Evolutionary conservation across 192 early-diverging fungal species (phyloP).

Genomic region (Podila epigama): DNA sequence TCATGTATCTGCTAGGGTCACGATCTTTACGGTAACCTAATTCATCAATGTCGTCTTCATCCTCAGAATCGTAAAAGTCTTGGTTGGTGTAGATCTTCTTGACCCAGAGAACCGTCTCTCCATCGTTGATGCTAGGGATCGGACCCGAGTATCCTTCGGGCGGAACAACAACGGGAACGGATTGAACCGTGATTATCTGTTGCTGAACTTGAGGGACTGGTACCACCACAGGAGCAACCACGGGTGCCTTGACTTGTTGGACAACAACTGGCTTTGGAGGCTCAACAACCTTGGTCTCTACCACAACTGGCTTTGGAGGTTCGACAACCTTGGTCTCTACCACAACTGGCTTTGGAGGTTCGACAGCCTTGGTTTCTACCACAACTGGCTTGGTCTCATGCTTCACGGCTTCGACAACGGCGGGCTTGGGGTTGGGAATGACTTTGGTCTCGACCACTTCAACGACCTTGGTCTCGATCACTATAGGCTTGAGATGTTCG

Average conservation of each 20-base stretch:
- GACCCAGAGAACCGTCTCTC: constrained; percentile 20
- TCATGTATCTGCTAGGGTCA: background rate
- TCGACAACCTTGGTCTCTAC: background rate
- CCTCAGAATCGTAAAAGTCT: constrained; percentile 18
- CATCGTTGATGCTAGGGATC: background rate
- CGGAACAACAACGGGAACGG: background rate
- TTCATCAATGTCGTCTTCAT: constrained; percentile 5
- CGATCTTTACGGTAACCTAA: background rate
- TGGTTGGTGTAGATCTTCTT: constrained; percentile 25
- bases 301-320: background rate
- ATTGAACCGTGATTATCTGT: background rate
- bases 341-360: background rate
- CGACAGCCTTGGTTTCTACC: background rate
- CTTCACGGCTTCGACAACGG: background rate
- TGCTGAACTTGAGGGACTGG: background rate
- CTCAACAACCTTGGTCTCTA: background rate
- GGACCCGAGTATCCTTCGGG: constrained; percentile 4
- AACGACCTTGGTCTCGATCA: background rate
- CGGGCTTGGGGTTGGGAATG: background rate
- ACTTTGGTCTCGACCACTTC: background rate
- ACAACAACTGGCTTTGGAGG: background rate
- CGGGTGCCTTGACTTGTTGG: no score
- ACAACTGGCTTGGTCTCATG: background rate
- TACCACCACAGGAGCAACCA: background rate
- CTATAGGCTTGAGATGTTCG: background rate